These are phyloP conservation scores for Fusarium nematophilum DNA, from an alignment of 2,329 filamentous ascomycete species.

Conservation along the genomic window DNA sequence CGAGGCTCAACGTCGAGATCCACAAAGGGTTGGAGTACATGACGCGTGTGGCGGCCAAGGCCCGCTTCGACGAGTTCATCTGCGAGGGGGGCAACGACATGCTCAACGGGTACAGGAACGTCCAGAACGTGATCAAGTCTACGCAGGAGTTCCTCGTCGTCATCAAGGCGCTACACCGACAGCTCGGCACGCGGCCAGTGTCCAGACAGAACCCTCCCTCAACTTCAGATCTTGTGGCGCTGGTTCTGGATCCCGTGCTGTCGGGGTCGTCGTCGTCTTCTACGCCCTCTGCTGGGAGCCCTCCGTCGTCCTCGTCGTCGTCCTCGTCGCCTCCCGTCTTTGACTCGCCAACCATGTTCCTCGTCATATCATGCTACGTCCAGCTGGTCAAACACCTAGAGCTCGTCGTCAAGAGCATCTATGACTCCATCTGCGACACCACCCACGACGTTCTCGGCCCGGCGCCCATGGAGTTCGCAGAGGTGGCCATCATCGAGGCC, in stretches of 20 bases:
- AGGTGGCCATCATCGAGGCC: slow-evolving; percentile 39
- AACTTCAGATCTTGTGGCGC: slow-evolving; percentile 16
- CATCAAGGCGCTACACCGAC: slow-evolving; percentile 41
- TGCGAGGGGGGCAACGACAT: slow-evolving; percentile 14
- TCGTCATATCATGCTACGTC: slow-evolving; percentile 46
- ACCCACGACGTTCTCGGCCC: slow-evolving; percentile 25
- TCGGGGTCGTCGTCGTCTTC: slow-evolving; percentile 13
- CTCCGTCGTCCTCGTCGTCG: not conserved
- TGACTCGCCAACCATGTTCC: slow-evolving; percentile 43
- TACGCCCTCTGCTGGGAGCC: not conserved
- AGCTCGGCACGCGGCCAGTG: slow-evolving; percentile 27
- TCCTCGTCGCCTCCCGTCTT: slow-evolving; percentile 24
- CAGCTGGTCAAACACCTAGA: slow-evolving; percentile 45
- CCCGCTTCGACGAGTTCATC: slow-evolving; percentile 27
- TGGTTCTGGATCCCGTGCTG: slow-evolving; percentile 8
- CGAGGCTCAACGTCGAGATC: slow-evolving; percentile 37
- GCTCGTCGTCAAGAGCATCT: slow-evolving; percentile 32
- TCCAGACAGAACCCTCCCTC: slow-evolving; percentile 7
- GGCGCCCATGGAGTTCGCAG: slow-evolving; percentile 40
- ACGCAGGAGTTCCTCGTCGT: slow-evolving; percentile 43
- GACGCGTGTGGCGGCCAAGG: slow-evolving; percentile 2
- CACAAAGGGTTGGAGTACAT: slow-evolving; percentile 30
- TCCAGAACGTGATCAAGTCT: slow-evolving; percentile 34
- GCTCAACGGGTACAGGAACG: slow-evolving; percentile 35
- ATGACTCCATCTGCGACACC: slow-evolving; percentile 28